These are phyloP conservation scores for Oryza meridionalis DNA, from an alignment of 176 grass and related monocot species.

Conservation along the genomic window DNA sequence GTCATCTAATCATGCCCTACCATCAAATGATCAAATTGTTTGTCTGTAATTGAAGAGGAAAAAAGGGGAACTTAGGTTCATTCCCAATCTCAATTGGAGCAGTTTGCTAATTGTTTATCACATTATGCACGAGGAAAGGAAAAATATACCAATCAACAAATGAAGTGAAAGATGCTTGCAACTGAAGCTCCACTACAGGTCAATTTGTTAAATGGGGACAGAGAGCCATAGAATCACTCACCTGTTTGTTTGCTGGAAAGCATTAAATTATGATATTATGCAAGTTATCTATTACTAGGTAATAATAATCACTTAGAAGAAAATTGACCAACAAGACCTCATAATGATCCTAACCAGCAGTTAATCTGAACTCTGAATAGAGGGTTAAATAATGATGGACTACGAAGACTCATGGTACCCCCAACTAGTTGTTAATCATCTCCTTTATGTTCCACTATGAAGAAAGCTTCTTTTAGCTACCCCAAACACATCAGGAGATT, in stretches of 20 bases:
- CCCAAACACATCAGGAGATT: conserved; percentile 59
- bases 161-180: conserved; percentile 29
- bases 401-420: conserved; percentile 33
- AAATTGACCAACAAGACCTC: conserved; percentile 14
- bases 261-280: neutral
- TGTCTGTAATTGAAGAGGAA: conserved; percentile 38
- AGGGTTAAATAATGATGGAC: conserved; percentile 20
- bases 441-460: conserved; percentile 60
- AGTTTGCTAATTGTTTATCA: conserved; percentile 25
- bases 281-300: neutral
- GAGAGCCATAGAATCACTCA: conserved; percentile 4
- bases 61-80: conserved; percentile 36
- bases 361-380: neutral
- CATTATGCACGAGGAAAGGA: conserved; percentile 15
- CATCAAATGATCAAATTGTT: conserved; percentile 34
- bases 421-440: conserved; percentile 44
- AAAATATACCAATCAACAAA: neutral
- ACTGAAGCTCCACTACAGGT: conserved; percentile 30
- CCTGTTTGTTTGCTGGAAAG: conserved; percentile 14
- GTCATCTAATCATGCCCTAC: conserved; percentile 48
- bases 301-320: conserved; percentile 9
- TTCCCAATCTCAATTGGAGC: conserved; percentile 40
- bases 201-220: conserved; percentile 7
- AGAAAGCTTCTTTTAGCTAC: conserved; percentile 54
- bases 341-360: conserved; percentile 15